These are phyloP conservation scores for Kwoniella europaea DNA, from an alignment of 768 basidiomycete species.

Conservation along the genomic window DNA sequence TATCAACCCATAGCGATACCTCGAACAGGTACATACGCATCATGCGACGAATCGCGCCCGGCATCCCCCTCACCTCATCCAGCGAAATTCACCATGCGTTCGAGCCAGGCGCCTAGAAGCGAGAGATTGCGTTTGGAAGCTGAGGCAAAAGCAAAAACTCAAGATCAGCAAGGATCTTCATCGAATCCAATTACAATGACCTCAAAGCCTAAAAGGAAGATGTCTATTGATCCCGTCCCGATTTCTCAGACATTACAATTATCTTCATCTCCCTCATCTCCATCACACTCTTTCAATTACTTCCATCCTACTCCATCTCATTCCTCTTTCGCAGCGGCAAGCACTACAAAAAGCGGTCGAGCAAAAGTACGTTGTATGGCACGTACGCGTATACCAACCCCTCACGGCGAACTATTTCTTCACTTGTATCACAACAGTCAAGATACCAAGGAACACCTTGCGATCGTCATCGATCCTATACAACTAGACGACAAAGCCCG, in stretches of 20 bases:
- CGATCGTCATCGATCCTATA: conserved; percentile 88
- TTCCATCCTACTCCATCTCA: conserved; percentile 19
- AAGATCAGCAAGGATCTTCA: conserved; percentile 6
- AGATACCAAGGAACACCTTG: conserved; percentile 94
- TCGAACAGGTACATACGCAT: conserved; percentile 53
- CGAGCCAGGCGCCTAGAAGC: conserved; percentile 50
- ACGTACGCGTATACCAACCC: conserved; percentile 94
- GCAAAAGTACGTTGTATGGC: conserved; percentile 92
- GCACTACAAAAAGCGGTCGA: conserved; percentile 11
- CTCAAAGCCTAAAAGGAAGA: conserved; percentile 35
- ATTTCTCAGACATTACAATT: conserved; percentile 44
- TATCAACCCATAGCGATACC: conserved; percentile 16
- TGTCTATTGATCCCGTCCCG: conserved; percentile 53
- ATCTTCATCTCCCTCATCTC: conserved; percentile 37
- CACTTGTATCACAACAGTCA: conserved; percentile 90
- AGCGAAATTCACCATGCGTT: conserved; percentile 36
- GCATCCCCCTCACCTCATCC: conserved; percentile 27
- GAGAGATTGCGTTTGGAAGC: conserved; percentile 42
- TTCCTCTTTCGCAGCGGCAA: conserved; percentile 4
- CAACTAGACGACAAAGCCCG: conserved; percentile 65
- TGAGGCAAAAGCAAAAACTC: conserved; percentile 20
- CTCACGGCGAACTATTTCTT: conserved; percentile 88
- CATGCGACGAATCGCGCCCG: conserved; percentile 52
- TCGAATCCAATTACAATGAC: conserved; percentile 6
- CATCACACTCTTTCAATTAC: conserved; percentile 31